Evolutionary conservation across 2,329 filamentous ascomycete genomes (phyloP), one percentile per base, ranked within the genome.

Genomic region (Chrysosporium queenslandicum): DNA sequence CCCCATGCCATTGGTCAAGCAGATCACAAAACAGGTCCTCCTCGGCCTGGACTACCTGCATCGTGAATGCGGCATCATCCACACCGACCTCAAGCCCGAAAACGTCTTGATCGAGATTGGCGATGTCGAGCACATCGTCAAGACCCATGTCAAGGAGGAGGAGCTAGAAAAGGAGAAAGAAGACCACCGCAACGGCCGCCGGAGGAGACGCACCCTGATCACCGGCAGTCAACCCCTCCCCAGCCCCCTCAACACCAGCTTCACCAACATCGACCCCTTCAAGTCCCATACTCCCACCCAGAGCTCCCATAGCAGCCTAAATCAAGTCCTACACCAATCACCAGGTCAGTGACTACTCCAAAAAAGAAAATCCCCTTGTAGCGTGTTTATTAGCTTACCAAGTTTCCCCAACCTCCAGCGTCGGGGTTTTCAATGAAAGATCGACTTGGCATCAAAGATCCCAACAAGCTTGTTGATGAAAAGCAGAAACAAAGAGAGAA

Each of bases 51-150:
- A 98, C 70, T 97, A 97, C 67, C 79, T 98, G 36, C 92, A 98
- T 69, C 83, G 92, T 62, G 91, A 98, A 72, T 98, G 92, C 71
- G 92, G 92, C 65, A 97, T 98, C 72, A 96, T 98, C 64, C 92
- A 98, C 71, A 97, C 92, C 55, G 91, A 96, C 66, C 74, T 97
- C 61, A 96, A 98, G 71, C 92, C 92, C 45, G 92, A 98, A 68
- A 98, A 98, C 65, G 92, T 98, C 29, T 77, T 98, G 59, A 97
- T 98, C 66, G 92, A 98, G 72, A 97, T 98, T 64, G 92, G 92
- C 59, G 92, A 98, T 62, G 92, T 98, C 46, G 92, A 98, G 74
- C 88, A 97, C 70, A 97, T 97, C 57, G 92, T 98, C 54, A 91
- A 95, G 71, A 89, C 87, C 55, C 91, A 94, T 58, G 91, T 98